A percentile compares a stretch with the other conserved stretches of the same genome.
Conservation (phyloP, 2,329 filamentous ascomycete species). For the Alternaria brassicae region DNA sequence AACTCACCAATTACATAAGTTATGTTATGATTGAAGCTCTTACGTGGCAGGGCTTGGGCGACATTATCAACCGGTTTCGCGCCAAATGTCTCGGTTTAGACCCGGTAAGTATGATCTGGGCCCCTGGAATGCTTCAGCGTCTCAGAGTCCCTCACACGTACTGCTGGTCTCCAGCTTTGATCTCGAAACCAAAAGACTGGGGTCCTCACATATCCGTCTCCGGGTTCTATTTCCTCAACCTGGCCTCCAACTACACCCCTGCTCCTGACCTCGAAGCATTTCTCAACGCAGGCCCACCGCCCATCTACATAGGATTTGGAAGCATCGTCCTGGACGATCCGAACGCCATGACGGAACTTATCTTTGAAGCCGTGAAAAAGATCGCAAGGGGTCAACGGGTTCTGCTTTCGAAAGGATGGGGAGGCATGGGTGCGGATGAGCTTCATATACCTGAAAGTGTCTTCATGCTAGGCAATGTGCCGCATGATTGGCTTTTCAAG, state of each 20-base stretch:
- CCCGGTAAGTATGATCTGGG: constrained; percentile 47
- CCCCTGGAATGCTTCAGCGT: constrained; percentile 46
- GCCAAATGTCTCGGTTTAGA: constrained; percentile 50
- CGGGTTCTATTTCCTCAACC: constrained; percentile 57
- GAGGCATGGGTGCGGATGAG: neutral
- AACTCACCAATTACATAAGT: constrained; percentile 53
- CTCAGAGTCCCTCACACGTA: constrained; percentile 55
- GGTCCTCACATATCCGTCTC: constrained; percentile 40
- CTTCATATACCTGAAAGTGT: constrained; percentile 49
- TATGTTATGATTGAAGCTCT: constrained; percentile 58
- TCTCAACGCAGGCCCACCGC: constrained; percentile 57
- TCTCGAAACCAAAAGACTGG: constrained; percentile 28
- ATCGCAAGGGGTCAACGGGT: constrained; percentile 48
- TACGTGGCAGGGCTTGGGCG: constrained; percentile 60
- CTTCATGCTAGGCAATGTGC: constrained; percentile 69
- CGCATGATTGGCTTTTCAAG: constrained; percentile 86
- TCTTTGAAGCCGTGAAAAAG: constrained; percentile 56
- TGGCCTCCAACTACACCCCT: constrained; percentile 48
- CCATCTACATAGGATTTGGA: constrained; percentile 65
- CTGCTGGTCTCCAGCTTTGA: constrained; percentile 54
- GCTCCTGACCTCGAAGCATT: constrained; percentile 53
- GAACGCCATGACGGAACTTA: constrained; percentile 51
- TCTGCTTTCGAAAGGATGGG: constrained; percentile 59
- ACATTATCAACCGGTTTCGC: constrained; percentile 56
- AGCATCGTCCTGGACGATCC: constrained; percentile 64